Percentiles rank a stretch among this genome's conserved stretches.
These are phyloP conservation scores for Nymphaea thermarum DNA, from an alignment of 164 flowering plant genomes.

Conservation along the genomic window DNA sequence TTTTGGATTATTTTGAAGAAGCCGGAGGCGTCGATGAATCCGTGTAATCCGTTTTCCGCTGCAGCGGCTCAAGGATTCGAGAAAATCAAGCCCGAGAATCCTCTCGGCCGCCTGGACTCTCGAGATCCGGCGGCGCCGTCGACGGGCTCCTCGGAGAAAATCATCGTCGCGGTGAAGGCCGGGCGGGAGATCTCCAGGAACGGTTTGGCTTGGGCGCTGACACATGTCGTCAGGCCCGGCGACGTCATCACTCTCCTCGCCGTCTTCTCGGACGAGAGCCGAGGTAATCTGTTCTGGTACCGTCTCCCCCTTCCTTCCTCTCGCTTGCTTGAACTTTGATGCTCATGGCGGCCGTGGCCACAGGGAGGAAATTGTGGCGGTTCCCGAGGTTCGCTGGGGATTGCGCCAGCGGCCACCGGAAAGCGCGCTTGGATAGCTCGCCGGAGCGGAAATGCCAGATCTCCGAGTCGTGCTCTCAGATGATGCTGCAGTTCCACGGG, in stretches of 20 bases:
- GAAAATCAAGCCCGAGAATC: background rate
- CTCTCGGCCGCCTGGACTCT: background rate
- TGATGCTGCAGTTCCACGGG: conserved; percentile 59
- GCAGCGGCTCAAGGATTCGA: background rate
- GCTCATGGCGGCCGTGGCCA: background rate
- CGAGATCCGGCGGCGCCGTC: background rate
- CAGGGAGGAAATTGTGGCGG: conserved; percentile 21
- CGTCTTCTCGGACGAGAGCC: conserved; percentile 24
- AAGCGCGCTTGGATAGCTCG: conserved; percentile 8
- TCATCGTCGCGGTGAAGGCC: conserved; percentile 70
- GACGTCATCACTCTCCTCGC: conserved; percentile 62
- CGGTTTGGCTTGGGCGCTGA: conserved; percentile 79
- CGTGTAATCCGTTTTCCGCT: background rate
- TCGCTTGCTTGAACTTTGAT: background rate
- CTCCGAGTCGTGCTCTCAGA: conserved; percentile 77
- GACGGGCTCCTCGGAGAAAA: conserved; percentile 13
- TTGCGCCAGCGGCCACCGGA: conserved; percentile 27
- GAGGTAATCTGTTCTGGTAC: conserved; percentile 19
- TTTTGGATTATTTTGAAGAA: background rate
- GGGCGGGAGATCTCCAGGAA: conserved; percentile 56
- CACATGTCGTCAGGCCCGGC: conserved; percentile 66
- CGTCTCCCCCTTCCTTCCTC: background rate
- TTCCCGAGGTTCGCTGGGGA: conserved; percentile 44
- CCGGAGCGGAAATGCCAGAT: conserved; percentile 54
- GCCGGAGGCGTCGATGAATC: background rate